Evolutionary conservation across 495 filamentous ascomycete genomes (phyloP), one percentile per base, ranked within the genome.

Genomic region (Talaromyces liani): DNA sequence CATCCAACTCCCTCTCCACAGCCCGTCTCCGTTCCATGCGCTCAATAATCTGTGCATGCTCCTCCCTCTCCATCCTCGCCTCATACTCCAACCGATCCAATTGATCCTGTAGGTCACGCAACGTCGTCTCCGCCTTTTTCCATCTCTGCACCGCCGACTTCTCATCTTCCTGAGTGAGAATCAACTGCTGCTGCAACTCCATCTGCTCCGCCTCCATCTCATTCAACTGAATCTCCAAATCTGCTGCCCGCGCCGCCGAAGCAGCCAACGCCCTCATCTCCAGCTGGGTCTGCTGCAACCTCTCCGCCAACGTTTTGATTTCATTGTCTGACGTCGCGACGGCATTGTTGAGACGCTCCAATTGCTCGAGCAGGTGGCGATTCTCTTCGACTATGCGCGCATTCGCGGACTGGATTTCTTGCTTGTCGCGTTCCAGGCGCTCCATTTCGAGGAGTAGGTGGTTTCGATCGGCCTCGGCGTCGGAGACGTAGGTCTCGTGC

Each of bases 401-500:
- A 74, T 97, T 97, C 62, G 81, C 82, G 10, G 77, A 76, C 71
- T 96, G 90, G 29, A 93, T 82, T 61, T 87, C 79, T 66, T 76
- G 80, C 71, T 92, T 95, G 65, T 96, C 89, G 58, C 73, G 76
- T 74, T 97, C 92, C 20, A 98, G 77, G 65, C 79, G 77, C 62
- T 90, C 87, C 67, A 97, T 90, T 51, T 80, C 89, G 41, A 79
- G 75, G 12, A 81, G 79, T 78, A 95, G 85, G 33, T 84, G 85
- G 53, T 75, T 73, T 16, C 94, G 87, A 69, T 96, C 91, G 60
- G 86, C 83, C 79, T 96, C 92, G 59, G 91, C 89, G 70, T 96
- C 91, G 20, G 86, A 88, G 80, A 97, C 91, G 73, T 96, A 97
- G 45, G 87, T 85, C 77, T 97, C 93, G 83, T 98, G 93, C 63